A percentile compares a stretch with the other conserved stretches of the same genome.
Evolutionary conservation across 2,329 filamentous ascomycete species (phyloP).

Genomic region (Neonectria coccinea): DNA sequence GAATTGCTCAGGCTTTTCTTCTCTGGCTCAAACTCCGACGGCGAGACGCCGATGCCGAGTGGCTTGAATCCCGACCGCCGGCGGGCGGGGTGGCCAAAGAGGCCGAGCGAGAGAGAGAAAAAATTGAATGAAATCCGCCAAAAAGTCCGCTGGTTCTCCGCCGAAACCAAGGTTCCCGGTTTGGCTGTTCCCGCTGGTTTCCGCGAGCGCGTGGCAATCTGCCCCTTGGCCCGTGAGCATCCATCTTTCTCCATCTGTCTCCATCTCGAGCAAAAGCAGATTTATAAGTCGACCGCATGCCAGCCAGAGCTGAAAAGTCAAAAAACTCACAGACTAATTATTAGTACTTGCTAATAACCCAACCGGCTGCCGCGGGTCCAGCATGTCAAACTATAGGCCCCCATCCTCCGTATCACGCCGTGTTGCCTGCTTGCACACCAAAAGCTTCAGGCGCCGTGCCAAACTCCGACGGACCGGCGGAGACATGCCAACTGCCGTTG

Average conservation of each 20-base stretch:
- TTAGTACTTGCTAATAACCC: not conserved
- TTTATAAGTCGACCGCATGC: not conserved
- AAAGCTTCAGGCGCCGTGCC: not conserved
- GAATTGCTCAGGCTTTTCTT: slow-evolving; percentile 15
- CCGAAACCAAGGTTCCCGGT: not conserved
- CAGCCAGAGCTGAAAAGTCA: not conserved
- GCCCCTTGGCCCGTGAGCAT: not conserved
- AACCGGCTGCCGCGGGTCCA: too few relatives aligned
- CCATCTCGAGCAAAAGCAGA: not conserved
- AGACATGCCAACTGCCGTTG: not conserved
- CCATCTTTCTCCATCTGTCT: not conserved
- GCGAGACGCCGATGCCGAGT: slow-evolving; percentile 8
- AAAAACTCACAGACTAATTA: not conserved
- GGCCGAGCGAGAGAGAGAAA: too few relatives aligned
- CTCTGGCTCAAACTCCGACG: slow-evolving; percentile 16
- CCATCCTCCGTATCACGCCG: not conserved
- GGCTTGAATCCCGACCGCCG: slow-evolving; percentile 5
- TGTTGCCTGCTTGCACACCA: not conserved
- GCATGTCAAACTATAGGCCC: too few relatives aligned
- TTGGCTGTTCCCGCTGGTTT: not conserved
- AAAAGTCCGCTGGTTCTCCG: slow-evolving; percentile 1
- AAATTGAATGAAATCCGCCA: not conserved
- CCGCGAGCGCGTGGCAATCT: not conserved
- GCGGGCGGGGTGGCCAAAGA: too few relatives aligned
- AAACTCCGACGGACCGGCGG: slow-evolving; percentile 1